phyloP scores from a whole-genome alignment of 31 red algal genomes.

The Odonthalia washingtoniensis region DNA sequence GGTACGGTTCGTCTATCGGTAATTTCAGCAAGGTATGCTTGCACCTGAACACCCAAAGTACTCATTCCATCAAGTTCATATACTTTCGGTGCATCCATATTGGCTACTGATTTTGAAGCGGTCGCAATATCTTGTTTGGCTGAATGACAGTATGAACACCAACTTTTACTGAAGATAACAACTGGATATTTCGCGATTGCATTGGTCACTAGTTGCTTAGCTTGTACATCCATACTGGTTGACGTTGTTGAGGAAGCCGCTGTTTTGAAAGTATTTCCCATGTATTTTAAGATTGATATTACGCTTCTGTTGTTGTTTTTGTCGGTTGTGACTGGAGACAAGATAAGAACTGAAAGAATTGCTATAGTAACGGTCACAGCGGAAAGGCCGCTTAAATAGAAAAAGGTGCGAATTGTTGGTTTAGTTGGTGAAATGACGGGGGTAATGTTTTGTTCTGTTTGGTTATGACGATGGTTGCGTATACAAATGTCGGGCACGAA shows the following conservation, averaged over 20 bases:
- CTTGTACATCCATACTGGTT: conserved; percentile 7
- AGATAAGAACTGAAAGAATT: too few relatives aligned
- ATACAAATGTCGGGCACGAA: too few relatives aligned
- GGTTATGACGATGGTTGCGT: too few relatives aligned
- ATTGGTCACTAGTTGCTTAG: conserved; percentile 33
- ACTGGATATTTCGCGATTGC: conserved; percentile 67
- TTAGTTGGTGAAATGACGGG: too few relatives aligned
- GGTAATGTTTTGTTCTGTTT: too few relatives aligned
- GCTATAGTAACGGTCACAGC: too few relatives aligned
- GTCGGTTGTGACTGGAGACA: too few relatives aligned
- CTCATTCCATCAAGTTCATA: conserved; percentile 83
- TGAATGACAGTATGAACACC: conserved; percentile 73
- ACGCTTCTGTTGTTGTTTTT: too few relatives aligned
- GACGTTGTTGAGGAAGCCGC: background rate
- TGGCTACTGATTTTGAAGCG: conserved; percentile 46
- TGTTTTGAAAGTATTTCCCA: background rate
- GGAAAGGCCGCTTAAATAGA: too few relatives aligned
- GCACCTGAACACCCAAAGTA: conserved; percentile 66
- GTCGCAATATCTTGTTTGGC: conserved; percentile 55
- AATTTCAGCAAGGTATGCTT: conserved; percentile 52
- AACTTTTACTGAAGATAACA: conserved; percentile 84
- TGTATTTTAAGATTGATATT: too few relatives aligned
- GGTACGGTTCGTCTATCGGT: conserved; percentile 91
- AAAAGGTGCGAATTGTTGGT: too few relatives aligned
- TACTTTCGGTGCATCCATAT: conserved; percentile 43